These are phyloP conservation scores for Amanita rimosa DNA, from an alignment of 768 basidiomycete species.

Conservation along the genomic window DNA sequence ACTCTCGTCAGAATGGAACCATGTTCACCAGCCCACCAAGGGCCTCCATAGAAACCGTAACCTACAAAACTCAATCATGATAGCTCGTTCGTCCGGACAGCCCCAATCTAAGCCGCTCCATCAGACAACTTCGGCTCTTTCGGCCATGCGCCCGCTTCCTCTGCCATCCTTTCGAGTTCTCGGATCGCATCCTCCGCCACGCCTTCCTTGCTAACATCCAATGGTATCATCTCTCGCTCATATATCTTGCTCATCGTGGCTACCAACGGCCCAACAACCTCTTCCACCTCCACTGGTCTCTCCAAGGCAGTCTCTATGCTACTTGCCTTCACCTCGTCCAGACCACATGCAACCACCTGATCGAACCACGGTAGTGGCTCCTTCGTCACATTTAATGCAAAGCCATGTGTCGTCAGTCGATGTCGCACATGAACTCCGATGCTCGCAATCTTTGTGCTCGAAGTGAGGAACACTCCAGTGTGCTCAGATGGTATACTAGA, in stretches of 20 bases:
- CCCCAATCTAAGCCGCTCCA: not conserved
- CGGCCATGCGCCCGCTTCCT: slow-evolving; percentile 29
- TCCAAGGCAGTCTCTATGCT: slow-evolving; percentile 43
- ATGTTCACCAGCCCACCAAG: too few species aligned
- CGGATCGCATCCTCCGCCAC: slow-evolving; percentile 37
- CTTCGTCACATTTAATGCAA: slow-evolving; percentile 79
- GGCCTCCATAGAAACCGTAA: too few species aligned
- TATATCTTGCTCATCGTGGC: slow-evolving; percentile 34
- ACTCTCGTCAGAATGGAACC: too few species aligned
- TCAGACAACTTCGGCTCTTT: not conserved
- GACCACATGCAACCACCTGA: slow-evolving; percentile 82
- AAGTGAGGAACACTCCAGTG: slow-evolving; percentile 83
- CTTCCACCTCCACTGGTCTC: slow-evolving; percentile 27
- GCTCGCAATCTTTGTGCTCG: slow-evolving; percentile 80
- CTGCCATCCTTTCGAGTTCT: slow-evolving; percentile 34
- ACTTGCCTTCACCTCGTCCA: slow-evolving; percentile 72
- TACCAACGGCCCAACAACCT: slow-evolving; percentile 42
- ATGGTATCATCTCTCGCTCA: slow-evolving; percentile 33
- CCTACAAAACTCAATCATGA: too few species aligned
- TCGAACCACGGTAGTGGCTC: slow-evolving; percentile 84
- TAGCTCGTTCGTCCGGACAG: too few species aligned
- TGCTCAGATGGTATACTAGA: slow-evolving; percentile 53
- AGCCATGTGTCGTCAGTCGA: slow-evolving; percentile 90
- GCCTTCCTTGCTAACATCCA: slow-evolving; percentile 30
- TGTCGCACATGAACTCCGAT: slow-evolving; percentile 96